Evolutionary conservation across 169 alveolate genomes (phyloP).

Genomic region (Plasmodium malariae): DNA sequence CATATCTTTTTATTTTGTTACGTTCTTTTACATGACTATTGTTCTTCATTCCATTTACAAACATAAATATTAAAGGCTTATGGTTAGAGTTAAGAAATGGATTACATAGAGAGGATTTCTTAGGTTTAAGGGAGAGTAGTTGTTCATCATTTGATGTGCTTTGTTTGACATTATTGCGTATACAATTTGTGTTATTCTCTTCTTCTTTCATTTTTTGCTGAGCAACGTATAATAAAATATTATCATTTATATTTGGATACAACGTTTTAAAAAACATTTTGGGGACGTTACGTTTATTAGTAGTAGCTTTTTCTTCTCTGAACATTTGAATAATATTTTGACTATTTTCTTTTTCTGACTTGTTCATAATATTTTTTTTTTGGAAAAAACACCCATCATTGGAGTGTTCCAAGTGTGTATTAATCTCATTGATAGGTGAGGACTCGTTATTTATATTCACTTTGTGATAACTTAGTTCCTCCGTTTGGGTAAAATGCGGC

Average conservation of each 20-base stretch:
- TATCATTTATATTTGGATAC: conserved; percentile 42
- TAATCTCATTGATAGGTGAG: neutral
- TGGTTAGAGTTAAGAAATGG: conserved; percentile 71
- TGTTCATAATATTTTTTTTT: neutral
- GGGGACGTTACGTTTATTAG: neutral
- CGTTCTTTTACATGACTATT: conserved; percentile 21
- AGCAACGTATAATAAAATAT: conserved; percentile 45
- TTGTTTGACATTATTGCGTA: neutral
- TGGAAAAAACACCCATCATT: neutral
- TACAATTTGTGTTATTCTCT: conserved; percentile 22
- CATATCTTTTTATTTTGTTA: conserved; percentile 77
- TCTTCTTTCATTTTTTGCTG: conserved; percentile 45
- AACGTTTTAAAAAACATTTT: conserved; percentile 31
- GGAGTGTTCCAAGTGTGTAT: neutral
- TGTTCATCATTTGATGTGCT: neutral
- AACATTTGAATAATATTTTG: conserved; percentile 29
- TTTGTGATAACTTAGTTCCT: too few species aligned
- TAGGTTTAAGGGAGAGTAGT: conserved; percentile 17
- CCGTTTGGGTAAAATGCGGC: too few species aligned
- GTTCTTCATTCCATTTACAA: conserved; percentile 51
- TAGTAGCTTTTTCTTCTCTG: neutral
- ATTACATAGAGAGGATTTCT: conserved; percentile 66
- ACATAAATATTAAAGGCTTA: conserved; percentile 68
- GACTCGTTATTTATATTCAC: too few species aligned
- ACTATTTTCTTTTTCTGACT: neutral